phyloP scores from a whole-genome alignment of 2,329 filamentous ascomycete species.

The Colletotrichum musae region DNA sequence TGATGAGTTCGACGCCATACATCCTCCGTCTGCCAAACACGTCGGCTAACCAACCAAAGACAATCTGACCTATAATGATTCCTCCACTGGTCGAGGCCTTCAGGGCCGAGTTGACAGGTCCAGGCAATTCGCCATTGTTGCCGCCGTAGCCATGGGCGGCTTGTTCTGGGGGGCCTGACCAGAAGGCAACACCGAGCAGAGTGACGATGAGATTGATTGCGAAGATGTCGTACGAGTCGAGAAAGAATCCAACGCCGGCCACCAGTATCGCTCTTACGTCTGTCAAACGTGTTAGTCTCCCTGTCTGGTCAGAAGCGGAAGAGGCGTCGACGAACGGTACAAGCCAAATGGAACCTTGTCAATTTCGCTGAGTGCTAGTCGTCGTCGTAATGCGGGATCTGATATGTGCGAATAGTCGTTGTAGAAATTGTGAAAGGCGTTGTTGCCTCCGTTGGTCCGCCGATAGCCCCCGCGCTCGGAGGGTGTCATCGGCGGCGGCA shows the following conservation, averaged over 20 bases:
- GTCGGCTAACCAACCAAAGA: slow-evolving; percentile 85
- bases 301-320: background rate
- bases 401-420: slow-evolving; percentile 76
- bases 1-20: slow-evolving; percentile 83
- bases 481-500: slow-evolving; percentile 58
- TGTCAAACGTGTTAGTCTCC: slow-evolving; percentile 41
- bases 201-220: slow-evolving; percentile 81
- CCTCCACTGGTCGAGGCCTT: slow-evolving; percentile 87
- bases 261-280: slow-evolving; percentile 81
- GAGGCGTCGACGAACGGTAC: slow-evolving; percentile 65
- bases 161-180: slow-evolving; percentile 61
- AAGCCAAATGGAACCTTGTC: slow-evolving; percentile 84
- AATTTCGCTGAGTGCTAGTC: slow-evolving; percentile 83
- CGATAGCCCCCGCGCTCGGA: slow-evolving; percentile 47
- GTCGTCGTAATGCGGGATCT: slow-evolving; percentile 83
- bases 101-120: slow-evolving; percentile 78
- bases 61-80: slow-evolving; percentile 82
- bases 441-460: slow-evolving; percentile 73
- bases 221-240: slow-evolving; percentile 87
- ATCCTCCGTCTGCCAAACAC: slow-evolving; percentile 82
- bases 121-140: slow-evolving; percentile 71
- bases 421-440: slow-evolving; percentile 82
- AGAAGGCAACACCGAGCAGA: slow-evolving; percentile 84
- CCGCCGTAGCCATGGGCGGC: slow-evolving; percentile 62
- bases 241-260: slow-evolving; percentile 87